Evolutionary conservation across 192 early-diverging fungal species (phyloP), one percentile per base, ranked within the genome.

Genomic region (Geranomyces michiganensis): DNA sequence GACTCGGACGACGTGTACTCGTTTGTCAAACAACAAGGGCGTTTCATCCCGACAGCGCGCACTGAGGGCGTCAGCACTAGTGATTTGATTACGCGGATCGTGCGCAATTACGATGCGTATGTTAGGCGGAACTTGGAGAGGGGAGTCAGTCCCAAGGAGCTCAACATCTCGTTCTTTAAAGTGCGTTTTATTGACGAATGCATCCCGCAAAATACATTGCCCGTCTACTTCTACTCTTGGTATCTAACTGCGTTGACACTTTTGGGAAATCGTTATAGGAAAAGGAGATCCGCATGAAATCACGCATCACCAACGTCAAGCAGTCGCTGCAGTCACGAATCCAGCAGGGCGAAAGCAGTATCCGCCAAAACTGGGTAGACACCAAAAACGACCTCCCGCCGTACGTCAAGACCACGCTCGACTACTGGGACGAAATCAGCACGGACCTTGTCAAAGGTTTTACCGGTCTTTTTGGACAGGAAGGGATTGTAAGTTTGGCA

Each of bases 1-100:
- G 94, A 93, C 67, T 89, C 90, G 21, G 91, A 90, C 33, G 94
- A 96, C 76, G 94, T 94, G 76, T 96, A 96, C 78, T 90, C 94
- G 81, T 85, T 87, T 6, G 94, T 96, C 71, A 96, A 96, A 76
- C 89, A 95, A 65, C 93, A 93, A 43, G 93, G 93, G 7, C 82
- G 91, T 32, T 96, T 95, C 85, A 79, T 86, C 62, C 93, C 94
- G 69, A 95, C 92, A 75, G 91, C 91, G 83, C 90, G 94, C 72
- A 96, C 93, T 0, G 87, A 92, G 68, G 93, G 94, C 21, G 89
- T 96, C 55, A 94, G 93, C 19, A 96, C 94, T 8, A 94, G 93
- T 24, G 94, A 96, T 82, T 81, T 96, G 24, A 93, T 96, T 14
- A 93, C 92, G 30, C 90, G 94, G 67, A 94, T 96, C 17, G 77